Evolutionary conservation across 2,329 filamentous ascomycete species (phyloP), one percentile per base, ranked within the genome.

Genomic region (Bipolaris victoriae): DNA sequence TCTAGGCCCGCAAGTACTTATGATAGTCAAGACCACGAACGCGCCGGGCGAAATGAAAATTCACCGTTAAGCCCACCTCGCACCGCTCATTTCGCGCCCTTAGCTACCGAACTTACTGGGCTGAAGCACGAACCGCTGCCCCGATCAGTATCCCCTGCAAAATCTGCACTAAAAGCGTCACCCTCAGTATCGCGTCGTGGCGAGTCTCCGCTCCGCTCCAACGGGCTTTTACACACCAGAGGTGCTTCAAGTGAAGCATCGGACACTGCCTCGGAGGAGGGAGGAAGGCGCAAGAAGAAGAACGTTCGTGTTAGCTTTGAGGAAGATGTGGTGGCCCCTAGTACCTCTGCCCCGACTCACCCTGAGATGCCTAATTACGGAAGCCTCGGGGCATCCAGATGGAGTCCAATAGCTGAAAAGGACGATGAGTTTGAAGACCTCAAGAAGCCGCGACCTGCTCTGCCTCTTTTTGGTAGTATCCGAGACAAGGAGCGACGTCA

Each of bases 221-320:
- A 52, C 81, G 86, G 45, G 78, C 83, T 45, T 78, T 82, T 49
- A 24, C 66, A 55, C 68, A 79, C 22, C 82, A 64, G 75, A 72
- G 41, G 82, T 31, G 74, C 80, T 5, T 70, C 79, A 1, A 85
- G 83, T 61, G 85, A 87, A 58, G 75, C 81, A 1, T 87, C 85
- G 1, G 85, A 87, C 60, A 83, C 77, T 0, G 80, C 80, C 3
- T 88, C 85, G 5, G 75, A 77, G 9, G 71, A 72, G 33, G 74
- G 73, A 6, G 54, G 54, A 20, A 76, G 71, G 31, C 68, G 67
- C 22, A 77, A 77, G 58, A 84, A 85, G 57, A 91, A 87, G 76
- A 84, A 82, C 37, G 84, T 85, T 1, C 82, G 90, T 22, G 90
- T 93, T 45, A 97, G 92, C 77, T 97, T 92, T 70, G 88, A 91